phyloP scores from a whole-genome alignment of 805 yeast genomes.

The Kluyveromyces aestuarii region DNA sequence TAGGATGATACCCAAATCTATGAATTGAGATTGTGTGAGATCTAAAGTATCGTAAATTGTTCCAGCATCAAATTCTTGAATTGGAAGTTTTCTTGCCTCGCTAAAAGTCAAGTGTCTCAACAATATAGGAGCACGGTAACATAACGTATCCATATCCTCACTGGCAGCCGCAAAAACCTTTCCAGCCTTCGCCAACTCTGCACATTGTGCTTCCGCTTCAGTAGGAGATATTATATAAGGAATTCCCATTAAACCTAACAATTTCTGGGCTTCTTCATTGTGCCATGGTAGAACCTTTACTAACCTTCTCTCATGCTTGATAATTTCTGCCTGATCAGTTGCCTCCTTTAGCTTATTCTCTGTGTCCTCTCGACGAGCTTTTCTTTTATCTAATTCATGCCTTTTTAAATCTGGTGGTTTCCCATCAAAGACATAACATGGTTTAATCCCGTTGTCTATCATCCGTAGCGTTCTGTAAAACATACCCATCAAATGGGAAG shows the following conservation, averaged over 20 bases:
- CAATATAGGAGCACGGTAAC: constrained; percentile 78
- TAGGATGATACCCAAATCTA: constrained; percentile 83
- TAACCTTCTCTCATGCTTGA: constrained; percentile 68
- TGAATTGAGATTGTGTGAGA: constrained; percentile 63
- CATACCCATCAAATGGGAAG: constrained; percentile 92
- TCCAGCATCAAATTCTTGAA: constrained; percentile 67
- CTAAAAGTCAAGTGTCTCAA: constrained; percentile 88
- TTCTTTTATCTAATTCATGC: constrained; percentile 84
- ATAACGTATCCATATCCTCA: constrained; percentile 97
- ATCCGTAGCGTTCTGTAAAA: constrained; percentile 87
- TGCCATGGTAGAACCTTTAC: constrained; percentile 86
- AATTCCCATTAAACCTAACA: constrained; percentile 85
- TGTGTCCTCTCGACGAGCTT: constrained; percentile 75
- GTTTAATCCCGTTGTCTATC: constrained; percentile 90
- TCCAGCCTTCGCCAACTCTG: constrained; percentile 79
- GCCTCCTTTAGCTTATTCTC: constrained; percentile 62
- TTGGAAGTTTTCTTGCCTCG: constrained; percentile 87
- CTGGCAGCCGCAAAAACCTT: constrained; percentile 96
- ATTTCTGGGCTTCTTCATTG: constrained; percentile 83
- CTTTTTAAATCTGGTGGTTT: constrained; percentile 93
- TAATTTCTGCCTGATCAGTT: constrained; percentile 67
- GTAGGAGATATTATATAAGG: constrained; percentile 93
- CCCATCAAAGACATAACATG: constrained; percentile 95
- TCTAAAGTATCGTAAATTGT: constrained; percentile 69
- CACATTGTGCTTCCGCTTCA: constrained; percentile 99